Evolutionary conservation across 169 alveolate genomes (phyloP), one percentile per base, ranked within the genome.

Genomic region (Eimeria tenella): DNA sequence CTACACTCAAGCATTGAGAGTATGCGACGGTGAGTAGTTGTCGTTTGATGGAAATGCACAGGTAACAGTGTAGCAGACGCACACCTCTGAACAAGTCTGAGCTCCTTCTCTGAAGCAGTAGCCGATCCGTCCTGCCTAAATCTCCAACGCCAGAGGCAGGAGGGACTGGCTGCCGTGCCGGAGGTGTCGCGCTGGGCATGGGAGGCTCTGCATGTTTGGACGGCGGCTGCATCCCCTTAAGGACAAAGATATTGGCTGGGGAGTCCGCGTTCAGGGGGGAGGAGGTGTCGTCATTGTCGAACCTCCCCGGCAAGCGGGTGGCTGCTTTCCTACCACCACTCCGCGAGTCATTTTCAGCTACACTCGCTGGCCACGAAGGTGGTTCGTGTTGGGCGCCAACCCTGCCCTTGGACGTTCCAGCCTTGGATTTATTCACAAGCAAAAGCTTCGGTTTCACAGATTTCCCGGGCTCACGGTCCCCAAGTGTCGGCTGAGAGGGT

Each of bases 181-280:
- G 25, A 49, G 84, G 31, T 56, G 42, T 50, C 31, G 49, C 84
- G 84, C 11, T 60, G 19, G 42, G 63, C 60, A 4, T 11, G 63
- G 15, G 42, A 13, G 62, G 17, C 31, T 13, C 63, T 74, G 19
- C 63, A 60, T 25, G 52, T 9, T 10, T 55, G 23, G 70, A 23
- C 23, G 71, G 52, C 3, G 88, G 73, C 73, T 79, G 52, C 55
- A 52, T 79, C 10, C 53, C 53, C 70, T 68, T 55, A 19, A 79
- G 88, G 25, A 79, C 23, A 8, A 79, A 79, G 21, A n/a, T 17
- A 4, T 49, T 6, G 15, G 88, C 88, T 8, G 88, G 88, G 71
- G 49, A 63, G 56, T 79, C 88, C 4, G 73, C 71, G 49, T 5
- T n/a, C 53, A n/a, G 88, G 84, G 84, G 52, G 60, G 55, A 52